These are phyloP conservation scores for Fusarium chaquense DNA, from an alignment of 2,329 filamentous ascomycete genomes.

Conservation along the genomic window DNA sequence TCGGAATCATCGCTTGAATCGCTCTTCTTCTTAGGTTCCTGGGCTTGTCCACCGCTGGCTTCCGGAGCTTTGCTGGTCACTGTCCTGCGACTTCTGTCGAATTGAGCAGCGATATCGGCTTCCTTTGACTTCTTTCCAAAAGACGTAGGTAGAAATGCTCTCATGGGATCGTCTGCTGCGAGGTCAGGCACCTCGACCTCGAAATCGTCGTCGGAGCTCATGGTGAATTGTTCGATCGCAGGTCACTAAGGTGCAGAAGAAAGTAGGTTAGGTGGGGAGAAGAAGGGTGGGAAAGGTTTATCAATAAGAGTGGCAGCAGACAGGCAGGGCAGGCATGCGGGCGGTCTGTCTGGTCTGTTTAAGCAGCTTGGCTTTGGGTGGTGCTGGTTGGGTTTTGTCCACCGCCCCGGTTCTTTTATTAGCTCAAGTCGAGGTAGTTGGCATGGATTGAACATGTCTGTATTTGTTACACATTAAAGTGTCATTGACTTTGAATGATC, in stretches of 20 bases:
- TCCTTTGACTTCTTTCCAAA: constrained; percentile 86
- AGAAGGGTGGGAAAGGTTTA: constrained; percentile 37
- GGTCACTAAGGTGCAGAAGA: constrained; percentile 26
- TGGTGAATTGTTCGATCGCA: constrained; percentile 47
- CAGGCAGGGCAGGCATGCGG: constrained; percentile 16
- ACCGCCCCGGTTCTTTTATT: constrained; percentile 49
- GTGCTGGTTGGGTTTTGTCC: constrained; percentile 42
- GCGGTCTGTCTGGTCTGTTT: constrained; percentile 34
- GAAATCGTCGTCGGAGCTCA: constrained; percentile 72
- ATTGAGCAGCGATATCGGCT: constrained; percentile 81
- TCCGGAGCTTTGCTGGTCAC: constrained; percentile 40
- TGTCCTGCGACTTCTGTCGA: constrained; percentile 79
- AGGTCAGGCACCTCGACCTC: constrained; percentile 67
- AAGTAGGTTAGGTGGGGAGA: constrained; percentile 36
- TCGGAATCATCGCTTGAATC: constrained; percentile 62
- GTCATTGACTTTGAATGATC: constrained; percentile 2
- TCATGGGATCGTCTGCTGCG: constrained; percentile 75
- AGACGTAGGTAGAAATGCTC: constrained; percentile 80
- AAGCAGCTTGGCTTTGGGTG: constrained; percentile 28
- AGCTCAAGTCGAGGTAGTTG: constrained; percentile 32
- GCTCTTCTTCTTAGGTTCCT: constrained; percentile 47
- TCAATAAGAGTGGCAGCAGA: constrained; percentile 30
- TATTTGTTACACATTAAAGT: constrained; percentile 23
- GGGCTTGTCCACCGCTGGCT: constrained; percentile 26
- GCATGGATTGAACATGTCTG: constrained; percentile 28